Conservation (phyloP, 2,329 filamentous ascomycete genomes). For the Beauveria brongniartii region DNA sequence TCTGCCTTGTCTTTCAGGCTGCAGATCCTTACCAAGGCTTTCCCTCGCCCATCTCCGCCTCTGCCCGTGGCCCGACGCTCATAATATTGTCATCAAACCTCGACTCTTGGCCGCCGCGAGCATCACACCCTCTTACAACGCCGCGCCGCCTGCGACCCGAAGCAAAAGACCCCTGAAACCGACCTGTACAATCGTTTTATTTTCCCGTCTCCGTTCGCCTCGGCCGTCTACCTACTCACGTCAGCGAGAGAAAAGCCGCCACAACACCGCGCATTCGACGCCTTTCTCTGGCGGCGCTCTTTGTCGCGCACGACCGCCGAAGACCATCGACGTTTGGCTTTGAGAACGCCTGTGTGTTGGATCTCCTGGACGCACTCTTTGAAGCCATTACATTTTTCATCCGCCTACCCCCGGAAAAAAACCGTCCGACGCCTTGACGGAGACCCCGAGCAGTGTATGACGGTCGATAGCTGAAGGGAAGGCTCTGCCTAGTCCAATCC, state of each 20-base stretch:
- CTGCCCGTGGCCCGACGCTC: constrained; percentile 4
- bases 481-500: constrained; percentile 11
- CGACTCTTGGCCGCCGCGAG: constrained; percentile 7
- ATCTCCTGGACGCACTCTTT: background rate
- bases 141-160: background rate
- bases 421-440: constrained; percentile 1
- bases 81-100: constrained; percentile 10
- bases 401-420: background rate
- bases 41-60: constrained; percentile 8
- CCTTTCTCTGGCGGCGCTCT: background rate
- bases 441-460: constrained; percentile 11
- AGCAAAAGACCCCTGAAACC: background rate
- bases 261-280: constrained; percentile 4
- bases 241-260: constrained; percentile 2
- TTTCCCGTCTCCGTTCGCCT: background rate
- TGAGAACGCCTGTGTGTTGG: too few relatives aligned
- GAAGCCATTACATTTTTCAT: background rate
- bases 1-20: constrained; percentile 14
- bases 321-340: background rate
- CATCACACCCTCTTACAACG: constrained; percentile 9
- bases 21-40: constrained; percentile 1
- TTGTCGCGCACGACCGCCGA: background rate
- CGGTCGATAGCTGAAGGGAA: constrained; percentile 10
- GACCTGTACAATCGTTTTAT: constrained; percentile 2
- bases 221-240: background rate